phyloP scores from a whole-genome alignment of 768 basidiomycete species.

The Gautieria morchelliformis region DNA sequence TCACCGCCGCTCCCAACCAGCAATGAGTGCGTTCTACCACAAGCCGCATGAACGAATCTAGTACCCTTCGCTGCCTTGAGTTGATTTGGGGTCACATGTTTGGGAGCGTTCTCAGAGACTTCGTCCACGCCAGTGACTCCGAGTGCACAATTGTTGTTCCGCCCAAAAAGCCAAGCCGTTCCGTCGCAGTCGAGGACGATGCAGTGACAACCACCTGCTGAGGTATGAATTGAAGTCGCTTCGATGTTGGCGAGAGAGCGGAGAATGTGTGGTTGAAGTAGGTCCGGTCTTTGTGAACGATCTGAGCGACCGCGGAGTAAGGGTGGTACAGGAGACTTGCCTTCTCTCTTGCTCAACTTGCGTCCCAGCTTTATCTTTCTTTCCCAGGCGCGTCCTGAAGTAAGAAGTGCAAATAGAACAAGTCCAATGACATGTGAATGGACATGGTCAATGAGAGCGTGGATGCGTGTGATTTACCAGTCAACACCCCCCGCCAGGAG shows the following conservation, averaged over 20 bases:
- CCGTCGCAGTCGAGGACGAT: conserved; percentile 68
- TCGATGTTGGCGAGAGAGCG: conserved; percentile 81
- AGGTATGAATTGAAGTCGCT: conserved; percentile 60
- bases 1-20: conserved; percentile 74
- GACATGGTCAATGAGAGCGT: not conserved
- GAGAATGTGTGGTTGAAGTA: conserved; percentile 81
- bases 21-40: conserved; percentile 74
- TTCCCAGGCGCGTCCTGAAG: conserved; percentile 11
- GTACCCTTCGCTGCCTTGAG: conserved; percentile 50
- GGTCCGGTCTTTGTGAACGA: conserved; percentile 50
- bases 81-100: conserved; percentile 45
- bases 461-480: not conserved
- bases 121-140: conserved; percentile 47
- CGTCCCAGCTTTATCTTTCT: conserved; percentile 11
- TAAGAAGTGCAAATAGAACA: not conserved
- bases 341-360: conserved; percentile 1
- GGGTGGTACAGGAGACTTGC: not conserved
- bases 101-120: conserved; percentile 70
- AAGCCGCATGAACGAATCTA: conserved; percentile 73
- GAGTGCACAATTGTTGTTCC: conserved; percentile 62
- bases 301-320: not conserved
- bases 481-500: conserved; percentile 7
- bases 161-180: conserved; percentile 83
- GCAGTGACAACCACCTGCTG: conserved; percentile 68
- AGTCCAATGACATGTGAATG: not conserved